Percentiles rank a stretch among this genome's conserved stretches.
Evolutionary conservation across 2,329 filamentous ascomycete species (phyloP).

Genomic region (Chaetomiaceae sp.): DNA sequence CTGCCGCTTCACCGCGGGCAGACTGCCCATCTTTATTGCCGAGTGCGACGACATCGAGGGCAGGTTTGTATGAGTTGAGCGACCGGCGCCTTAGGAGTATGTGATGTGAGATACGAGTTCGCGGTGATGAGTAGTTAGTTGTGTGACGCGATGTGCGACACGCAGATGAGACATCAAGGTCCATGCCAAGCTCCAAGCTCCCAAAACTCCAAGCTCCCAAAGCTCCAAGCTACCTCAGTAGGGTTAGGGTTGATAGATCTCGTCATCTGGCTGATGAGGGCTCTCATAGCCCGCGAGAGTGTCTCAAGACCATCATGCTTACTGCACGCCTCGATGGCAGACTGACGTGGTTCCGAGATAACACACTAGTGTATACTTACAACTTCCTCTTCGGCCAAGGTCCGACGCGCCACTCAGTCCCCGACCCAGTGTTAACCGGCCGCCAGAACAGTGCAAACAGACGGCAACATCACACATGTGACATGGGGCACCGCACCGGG

Average conservation of each 20-base stretch:
- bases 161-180: conserved; percentile 8
- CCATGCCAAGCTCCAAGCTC: conserved; percentile 8
- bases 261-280: too few species aligned
- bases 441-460: conserved; percentile 2
- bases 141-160: neutral
- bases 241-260: conserved; percentile 21
- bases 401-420: neutral
- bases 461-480: neutral
- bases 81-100: neutral
- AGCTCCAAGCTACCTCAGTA: too few species aligned
- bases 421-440: neutral
- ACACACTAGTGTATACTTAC: neutral
- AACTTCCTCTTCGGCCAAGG: too few species aligned
- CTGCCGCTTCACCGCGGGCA: conserved; percentile 61
- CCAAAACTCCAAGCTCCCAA: neutral
- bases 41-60: conserved; percentile 36
- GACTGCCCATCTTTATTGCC: conserved; percentile 32
- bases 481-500: neutral
- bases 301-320: too few species aligned
- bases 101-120: neutral
- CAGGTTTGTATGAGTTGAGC: neutral
- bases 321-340: too few species aligned
- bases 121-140: neutral
- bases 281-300: too few species aligned
- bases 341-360: too few species aligned